phyloP scores from a whole-genome alignment of 2,329 filamentous ascomycete genomes.

The Aspergillus nomiae region DNA sequence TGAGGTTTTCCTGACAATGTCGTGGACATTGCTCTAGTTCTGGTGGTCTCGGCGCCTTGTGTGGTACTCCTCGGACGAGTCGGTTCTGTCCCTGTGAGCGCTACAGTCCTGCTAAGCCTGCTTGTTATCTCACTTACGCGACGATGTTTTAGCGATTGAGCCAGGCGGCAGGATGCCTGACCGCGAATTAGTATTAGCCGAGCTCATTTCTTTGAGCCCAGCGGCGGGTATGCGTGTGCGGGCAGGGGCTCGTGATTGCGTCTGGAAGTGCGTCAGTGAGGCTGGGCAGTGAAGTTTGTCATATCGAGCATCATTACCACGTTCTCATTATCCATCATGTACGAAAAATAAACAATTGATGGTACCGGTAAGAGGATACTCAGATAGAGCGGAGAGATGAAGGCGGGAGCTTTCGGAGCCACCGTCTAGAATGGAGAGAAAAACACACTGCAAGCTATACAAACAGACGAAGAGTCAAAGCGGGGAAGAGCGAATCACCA shows the following conservation, averaged over 20 bases:
- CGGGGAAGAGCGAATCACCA: constrained; percentile 3
- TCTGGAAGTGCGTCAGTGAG: constrained; percentile 21
- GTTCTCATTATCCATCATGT: constrained; percentile 37
- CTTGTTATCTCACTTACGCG: constrained; percentile 26
- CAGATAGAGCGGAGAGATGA: constrained; percentile 1
- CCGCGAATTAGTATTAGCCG: constrained; percentile 56
- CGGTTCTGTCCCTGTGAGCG: constrained; percentile 45
- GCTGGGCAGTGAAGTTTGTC: no score
- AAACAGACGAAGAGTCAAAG: constrained; percentile 7
- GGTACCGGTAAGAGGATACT: neutral
- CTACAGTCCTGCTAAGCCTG: constrained; percentile 15
- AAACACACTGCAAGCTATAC: constrained; percentile 3
- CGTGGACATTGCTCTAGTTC: constrained; percentile 25
- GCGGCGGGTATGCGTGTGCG: constrained; percentile 35
- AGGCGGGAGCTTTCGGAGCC: constrained; percentile 2
- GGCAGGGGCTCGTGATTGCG: constrained; percentile 27
- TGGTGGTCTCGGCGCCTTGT: constrained; percentile 49
- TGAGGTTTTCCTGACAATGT: constrained; percentile 38
- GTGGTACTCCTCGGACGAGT: constrained; percentile 51
- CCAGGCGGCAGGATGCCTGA: constrained; percentile 48
- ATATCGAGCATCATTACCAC: constrained; percentile 24
- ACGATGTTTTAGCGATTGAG: constrained; percentile 47
- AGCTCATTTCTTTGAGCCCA: constrained; percentile 53
- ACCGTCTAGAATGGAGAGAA: neutral
- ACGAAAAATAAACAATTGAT: constrained; percentile 10